Evolutionary conservation across 2,329 filamentous ascomycete genomes (phyloP).

Genomic region (Aspergillus sojae): DNA sequence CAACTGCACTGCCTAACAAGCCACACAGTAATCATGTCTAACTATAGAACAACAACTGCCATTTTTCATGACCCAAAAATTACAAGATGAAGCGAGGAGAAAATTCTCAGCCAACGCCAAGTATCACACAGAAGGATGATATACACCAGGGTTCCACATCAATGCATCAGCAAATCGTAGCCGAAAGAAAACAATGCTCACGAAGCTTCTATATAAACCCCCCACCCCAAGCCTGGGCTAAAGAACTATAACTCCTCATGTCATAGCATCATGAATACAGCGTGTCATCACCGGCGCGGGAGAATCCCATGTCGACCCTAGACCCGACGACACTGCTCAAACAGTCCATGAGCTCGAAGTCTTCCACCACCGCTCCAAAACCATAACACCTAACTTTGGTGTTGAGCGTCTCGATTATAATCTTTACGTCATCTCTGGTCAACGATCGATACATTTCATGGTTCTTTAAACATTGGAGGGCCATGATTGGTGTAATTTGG

Average conservation of each 20-base stretch:
- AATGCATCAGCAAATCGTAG: neutral
- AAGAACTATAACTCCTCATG: conserved; percentile 1
- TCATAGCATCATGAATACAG: conserved; percentile 32
- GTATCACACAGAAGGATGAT: neutral
- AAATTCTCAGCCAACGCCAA: neutral
- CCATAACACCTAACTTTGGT: conserved; percentile 91
- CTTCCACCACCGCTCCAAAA: conserved; percentile 70
- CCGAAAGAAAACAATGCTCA: conserved; percentile 4
- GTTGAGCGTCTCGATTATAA: conserved; percentile 71
- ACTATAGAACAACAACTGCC: neutral
- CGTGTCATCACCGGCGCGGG: conserved; percentile 32
- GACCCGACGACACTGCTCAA: conserved; percentile 67
- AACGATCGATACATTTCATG: conserved; percentile 71
- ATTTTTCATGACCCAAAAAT: neutral
- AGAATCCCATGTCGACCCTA: conserved; percentile 34
- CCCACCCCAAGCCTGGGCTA: neutral
- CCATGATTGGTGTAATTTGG: conserved; percentile 88
- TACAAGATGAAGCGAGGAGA: neutral
- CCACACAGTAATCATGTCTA: neutral
- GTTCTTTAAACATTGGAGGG: conserved; percentile 78
- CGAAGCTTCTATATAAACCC: conserved; percentile 14
- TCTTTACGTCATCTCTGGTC: conserved; percentile 67
- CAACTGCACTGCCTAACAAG: neutral
- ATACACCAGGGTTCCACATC: neutral
- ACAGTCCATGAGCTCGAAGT: conserved; percentile 70